Base-by-base conservation (phyloP, 2,329 filamentous ascomycete species). In the Chaetomiaceae sp. region DNA sequence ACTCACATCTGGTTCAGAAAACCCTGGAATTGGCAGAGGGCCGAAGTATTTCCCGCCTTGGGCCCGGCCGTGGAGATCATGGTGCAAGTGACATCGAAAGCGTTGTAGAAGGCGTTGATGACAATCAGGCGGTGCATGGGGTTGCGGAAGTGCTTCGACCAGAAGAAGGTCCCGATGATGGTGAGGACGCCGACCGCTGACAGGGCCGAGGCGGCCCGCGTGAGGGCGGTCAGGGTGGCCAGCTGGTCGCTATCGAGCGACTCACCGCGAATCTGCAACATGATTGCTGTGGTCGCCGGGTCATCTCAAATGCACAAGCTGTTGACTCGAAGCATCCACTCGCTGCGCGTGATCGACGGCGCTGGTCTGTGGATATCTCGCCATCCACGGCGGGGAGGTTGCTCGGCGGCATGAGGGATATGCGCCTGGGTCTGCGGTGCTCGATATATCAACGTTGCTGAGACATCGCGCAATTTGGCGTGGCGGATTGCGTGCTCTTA, bases 81-180 rank as follows among this genome's bases (percentile, higher is more conserved):
- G 1, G 65, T 68, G 19, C 61, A 64, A 7, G 61, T 58, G 17
- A 65, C 64, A 44, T 68, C 66, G 44, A 65, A 57, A 8, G 61
- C 43, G 36, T 66, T 67, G 54, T 60, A 67, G 37, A 65, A 62
- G 17, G 65, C 58, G 51, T 66, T 67, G 52, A 65, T 62, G 34
- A 67, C 60, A 27, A 67, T 66, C 12, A 67, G 60, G 4, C 65
- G 63, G 46, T 67, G 63, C 49, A 65, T 67, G 8, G 65, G 65
- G 41, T 63, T 67, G 8, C 63, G 60, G 42, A 66, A 66, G 43
- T 65, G 57, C 10, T 52, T 56, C 3, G 64, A 65, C 14, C 51
- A 45, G 48, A 38, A 55, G 37, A 62, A 67, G 3, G 61, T 62
- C 18, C 42, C 45, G 38, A 67, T 59, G 45, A 67, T 66, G 4